Conservation (phyloP, 805 yeast species). For the Zygosaccharomyces kombuchaensis region DNA sequence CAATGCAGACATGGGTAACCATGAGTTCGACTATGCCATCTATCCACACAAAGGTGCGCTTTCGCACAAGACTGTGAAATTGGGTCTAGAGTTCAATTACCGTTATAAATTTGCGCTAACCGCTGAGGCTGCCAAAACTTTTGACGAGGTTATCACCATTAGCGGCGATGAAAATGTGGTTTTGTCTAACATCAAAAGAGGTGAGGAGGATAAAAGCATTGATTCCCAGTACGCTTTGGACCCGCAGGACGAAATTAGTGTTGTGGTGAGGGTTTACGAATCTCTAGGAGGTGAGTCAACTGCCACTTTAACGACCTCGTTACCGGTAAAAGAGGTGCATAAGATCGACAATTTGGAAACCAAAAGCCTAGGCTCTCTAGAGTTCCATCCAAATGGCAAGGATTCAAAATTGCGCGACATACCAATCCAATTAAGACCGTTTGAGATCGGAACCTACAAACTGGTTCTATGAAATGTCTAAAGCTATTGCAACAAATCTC, state of each 20-base stretch:
- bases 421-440: slow-evolving; percentile 56
- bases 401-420: slow-evolving; percentile 36
- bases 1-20: slow-evolving; percentile 88
- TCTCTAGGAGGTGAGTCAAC: slow-evolving; percentile 73
- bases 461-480: slow-evolving; percentile 22
- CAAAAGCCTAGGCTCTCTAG: slow-evolving; percentile 42
- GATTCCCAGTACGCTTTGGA: slow-evolving; percentile 45
- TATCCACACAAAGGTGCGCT: slow-evolving; percentile 76
- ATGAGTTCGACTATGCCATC: slow-evolving; percentile 75
- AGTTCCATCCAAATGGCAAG: slow-evolving; percentile 28
- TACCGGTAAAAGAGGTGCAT: slow-evolving; percentile 45
- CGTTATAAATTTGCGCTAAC: slow-evolving; percentile 26
- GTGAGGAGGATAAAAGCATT: slow-evolving; percentile 71
- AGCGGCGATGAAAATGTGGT: slow-evolving; percentile 57
- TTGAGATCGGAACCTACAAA: slow-evolving; percentile 60
- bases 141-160: slow-evolving; percentile 35
- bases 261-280: slow-evolving; percentile 78
- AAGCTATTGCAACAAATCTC: background rate
- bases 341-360: slow-evolving; percentile 57
- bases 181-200: slow-evolving; percentile 76
- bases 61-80: slow-evolving; percentile 58
- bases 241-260: slow-evolving; percentile 43
- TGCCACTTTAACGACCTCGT: slow-evolving; percentile 47
- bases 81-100: slow-evolving; percentile 79
- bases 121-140: slow-evolving; percentile 9